These are phyloP conservation scores for Amborella trichopoda DNA, from an alignment of 164 flowering plant genomes.

Conservation along the genomic window DNA sequence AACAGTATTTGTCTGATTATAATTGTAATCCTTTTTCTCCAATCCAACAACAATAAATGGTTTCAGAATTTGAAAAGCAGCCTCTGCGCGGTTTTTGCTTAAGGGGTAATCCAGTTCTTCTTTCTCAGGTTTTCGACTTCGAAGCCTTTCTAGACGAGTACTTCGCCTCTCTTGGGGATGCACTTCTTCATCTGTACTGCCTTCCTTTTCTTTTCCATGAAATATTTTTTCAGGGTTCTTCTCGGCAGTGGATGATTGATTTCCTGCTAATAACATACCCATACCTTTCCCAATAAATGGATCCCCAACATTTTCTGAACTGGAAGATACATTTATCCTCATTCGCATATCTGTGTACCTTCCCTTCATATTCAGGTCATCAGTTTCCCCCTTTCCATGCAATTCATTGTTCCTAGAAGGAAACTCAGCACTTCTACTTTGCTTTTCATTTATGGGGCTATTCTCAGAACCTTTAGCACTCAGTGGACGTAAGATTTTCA, in stretches of 20 bases:
- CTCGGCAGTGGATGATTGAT: too few species aligned
- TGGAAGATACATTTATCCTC: slow-evolving; percentile 35
- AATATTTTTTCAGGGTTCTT: too few species aligned
- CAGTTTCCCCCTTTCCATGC: slow-evolving; percentile 1
- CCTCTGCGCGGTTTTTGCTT: slow-evolving; percentile 51
- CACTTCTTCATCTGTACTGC: slow-evolving; percentile 37
- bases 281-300: slow-evolving; percentile 21
- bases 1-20: slow-evolving; percentile 13
- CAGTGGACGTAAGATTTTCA: slow-evolving; percentile 32
- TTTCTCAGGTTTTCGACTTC: slow-evolving; percentile 87
- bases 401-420: neutral
- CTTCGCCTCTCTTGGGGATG: slow-evolving; percentile 91
- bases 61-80: slow-evolving; percentile 42
- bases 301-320: slow-evolving; percentile 20
- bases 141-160: slow-evolving; percentile 75
- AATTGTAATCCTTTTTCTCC: slow-evolving; percentile 17
- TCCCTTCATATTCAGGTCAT: too few species aligned
- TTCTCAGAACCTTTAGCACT: slow-evolving; percentile 22
- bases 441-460: slow-evolving; percentile 8
- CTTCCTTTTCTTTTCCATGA: slow-evolving; percentile 47
- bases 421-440: slow-evolving; percentile 7
- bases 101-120: slow-evolving; percentile 49
- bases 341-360: slow-evolving; percentile 40
- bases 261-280: too few species aligned
- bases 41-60: slow-evolving; percentile 41